Evolutionary conservation across 176 grass and related monocot genomes (phyloP).

Genomic region (Juncus effusus): DNA sequence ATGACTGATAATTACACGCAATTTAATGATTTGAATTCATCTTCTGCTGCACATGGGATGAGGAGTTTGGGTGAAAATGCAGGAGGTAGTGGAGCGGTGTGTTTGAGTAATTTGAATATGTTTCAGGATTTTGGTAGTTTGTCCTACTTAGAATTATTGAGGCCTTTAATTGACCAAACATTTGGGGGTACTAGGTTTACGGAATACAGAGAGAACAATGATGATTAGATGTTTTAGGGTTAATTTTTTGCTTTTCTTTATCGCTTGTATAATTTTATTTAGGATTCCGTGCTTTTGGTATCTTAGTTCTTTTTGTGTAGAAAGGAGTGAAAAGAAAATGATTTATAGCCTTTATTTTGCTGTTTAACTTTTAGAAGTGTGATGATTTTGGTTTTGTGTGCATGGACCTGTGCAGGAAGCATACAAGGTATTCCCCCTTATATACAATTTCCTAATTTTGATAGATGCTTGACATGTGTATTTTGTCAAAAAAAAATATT

Average conservation of each 20-base stretch:
- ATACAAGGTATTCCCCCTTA: background rate
- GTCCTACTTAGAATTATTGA: slow-evolving; percentile 23
- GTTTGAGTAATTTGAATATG: too few relatives aligned
- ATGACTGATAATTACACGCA: background rate
- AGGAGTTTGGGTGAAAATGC: background rate
- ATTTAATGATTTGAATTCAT: background rate
- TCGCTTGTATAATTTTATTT: slow-evolving; percentile 3
- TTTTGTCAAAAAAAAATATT: too few relatives aligned
- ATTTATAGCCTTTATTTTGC: background rate
- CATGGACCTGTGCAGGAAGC: background rate
- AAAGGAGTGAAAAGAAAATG: slow-evolving; percentile 6
- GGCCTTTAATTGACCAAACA: slow-evolving; percentile 20
- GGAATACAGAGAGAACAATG: slow-evolving; percentile 3
- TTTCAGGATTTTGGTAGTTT: slow-evolving; percentile 16
- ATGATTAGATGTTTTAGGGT: background rate
- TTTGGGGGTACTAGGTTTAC: background rate
- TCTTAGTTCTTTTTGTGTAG: background rate
- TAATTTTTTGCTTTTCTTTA: slow-evolving; percentile 1
- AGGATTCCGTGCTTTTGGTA: background rate
- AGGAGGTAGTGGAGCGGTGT: background rate
- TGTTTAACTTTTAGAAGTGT: slow-evolving; percentile 10
- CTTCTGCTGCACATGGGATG: background rate
- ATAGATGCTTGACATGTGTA: too few relatives aligned
- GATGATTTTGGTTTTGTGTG: background rate
- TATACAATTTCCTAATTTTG: too few relatives aligned